These are phyloP conservation scores for Sideroxylon spinosum DNA, from an alignment of 179 eudicot genomes.

Conservation along the genomic window DNA sequence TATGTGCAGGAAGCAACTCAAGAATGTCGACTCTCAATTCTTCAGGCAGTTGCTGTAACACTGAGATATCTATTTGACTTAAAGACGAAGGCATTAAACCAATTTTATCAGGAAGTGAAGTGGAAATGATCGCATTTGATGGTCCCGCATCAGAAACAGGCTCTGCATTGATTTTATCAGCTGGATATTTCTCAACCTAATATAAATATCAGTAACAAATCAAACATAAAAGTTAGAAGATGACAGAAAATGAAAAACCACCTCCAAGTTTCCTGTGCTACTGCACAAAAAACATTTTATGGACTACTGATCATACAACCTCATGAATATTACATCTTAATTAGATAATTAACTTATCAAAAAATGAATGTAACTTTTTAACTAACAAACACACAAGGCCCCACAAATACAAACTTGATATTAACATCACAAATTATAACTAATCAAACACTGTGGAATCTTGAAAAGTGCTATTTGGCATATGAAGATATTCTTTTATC, in stretches of 20 bases:
- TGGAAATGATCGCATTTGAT: conserved; percentile 19
- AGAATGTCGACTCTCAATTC: conserved; percentile 71
- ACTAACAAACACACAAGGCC: background rate
- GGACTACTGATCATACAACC: conserved; percentile 5
- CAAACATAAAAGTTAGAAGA: background rate
- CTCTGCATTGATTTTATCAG: conserved; percentile 23
- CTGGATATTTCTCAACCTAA: conserved; percentile 21
- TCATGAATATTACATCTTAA: background rate
- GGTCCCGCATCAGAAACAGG: conserved; percentile 30
- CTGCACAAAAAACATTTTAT: background rate
- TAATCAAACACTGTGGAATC: background rate
- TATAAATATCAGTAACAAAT: conserved; percentile 14
- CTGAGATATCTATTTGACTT: conserved; percentile 80
- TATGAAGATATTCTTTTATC: background rate
- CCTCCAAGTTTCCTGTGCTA: background rate
- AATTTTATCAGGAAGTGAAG: conserved; percentile 21
- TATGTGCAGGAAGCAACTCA: conserved; percentile 66
- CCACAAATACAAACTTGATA: background rate
- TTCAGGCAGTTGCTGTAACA: conserved; percentile 75
- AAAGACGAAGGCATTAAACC: conserved; percentile 83
- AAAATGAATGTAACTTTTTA: background rate
- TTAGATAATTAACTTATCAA: no score
- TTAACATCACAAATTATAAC: background rate
- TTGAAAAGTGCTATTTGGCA: background rate
- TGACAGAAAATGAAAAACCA: background rate